Evolutionary conservation across 2,329 filamentous ascomycete species (phyloP), one percentile per base, ranked within the genome.

Genomic region (Fusarium subglutinans): DNA sequence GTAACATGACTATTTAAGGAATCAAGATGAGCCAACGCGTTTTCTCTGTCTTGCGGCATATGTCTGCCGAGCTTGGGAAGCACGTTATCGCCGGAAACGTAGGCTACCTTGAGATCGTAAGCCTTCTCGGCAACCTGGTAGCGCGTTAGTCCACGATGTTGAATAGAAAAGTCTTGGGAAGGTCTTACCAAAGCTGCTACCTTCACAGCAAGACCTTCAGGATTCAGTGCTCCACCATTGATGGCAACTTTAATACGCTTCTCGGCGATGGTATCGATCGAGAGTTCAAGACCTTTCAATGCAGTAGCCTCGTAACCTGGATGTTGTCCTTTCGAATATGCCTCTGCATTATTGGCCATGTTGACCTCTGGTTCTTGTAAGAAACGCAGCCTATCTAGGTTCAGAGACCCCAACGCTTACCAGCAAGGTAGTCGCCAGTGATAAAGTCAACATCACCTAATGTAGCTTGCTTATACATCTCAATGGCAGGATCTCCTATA

Each of bases 141-240:
- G n/a, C 11, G 1, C 11, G 5, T 55, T 24, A 55, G 53, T 6
- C 1, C 2, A 24, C 10, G 20, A 1, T 8, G 24, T n/a, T 2
- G 4, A 13, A 6, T 14, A 14, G 4, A 8, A 10, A 22, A 13
- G 53, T 11, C 3, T 7, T 1, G 1, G 8, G 3, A 30, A 28
- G 4, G 17, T 3, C 24, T 15, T 4, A 58, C 55, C 6, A 58
- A 37, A 28, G 41, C 15, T 28, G 41, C 41, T 5, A 58, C 33
- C 14, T 37, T 58, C 8, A 58, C 41, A 11, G 55, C 55, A 10
- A 58, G 55, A 37, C 41, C 55, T 26, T 58, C 43, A 6, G 55
- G 55, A 18, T 58, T 48, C 17, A 58, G 55, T 18, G 55, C 55
- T 37, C 55, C 55, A 17, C 55, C 55, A 6, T 58, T 58, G n/a